Evolutionary conservation across 805 yeast species (phyloP).

Genomic region (Starmerella stigmatis): DNA sequence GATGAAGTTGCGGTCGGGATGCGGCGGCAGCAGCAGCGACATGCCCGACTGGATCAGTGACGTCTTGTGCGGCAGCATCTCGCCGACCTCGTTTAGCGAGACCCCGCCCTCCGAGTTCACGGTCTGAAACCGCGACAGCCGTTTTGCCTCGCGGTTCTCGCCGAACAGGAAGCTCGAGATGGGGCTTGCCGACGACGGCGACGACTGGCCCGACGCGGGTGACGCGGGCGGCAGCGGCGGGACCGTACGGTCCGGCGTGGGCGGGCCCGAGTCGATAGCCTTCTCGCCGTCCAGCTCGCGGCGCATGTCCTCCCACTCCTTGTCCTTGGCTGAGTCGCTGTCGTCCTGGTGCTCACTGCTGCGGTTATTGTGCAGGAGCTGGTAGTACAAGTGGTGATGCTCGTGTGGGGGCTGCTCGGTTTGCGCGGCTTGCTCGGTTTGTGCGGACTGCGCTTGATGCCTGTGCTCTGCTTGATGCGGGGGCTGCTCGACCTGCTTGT

Average conservation of each 20-base stretch:
- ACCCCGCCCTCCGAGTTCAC: not conserved
- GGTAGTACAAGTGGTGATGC: too few relatives aligned
- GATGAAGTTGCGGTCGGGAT: constrained; percentile 59
- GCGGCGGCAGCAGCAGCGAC: constrained; percentile 65
- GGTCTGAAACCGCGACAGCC: constrained; percentile 11
- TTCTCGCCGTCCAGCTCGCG: too few relatives aligned
- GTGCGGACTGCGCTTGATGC: too few relatives aligned
- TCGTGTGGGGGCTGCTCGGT: too few relatives aligned
- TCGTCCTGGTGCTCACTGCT: too few relatives aligned
- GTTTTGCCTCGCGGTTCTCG: not conserved
- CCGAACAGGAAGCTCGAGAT: constrained; percentile 14
- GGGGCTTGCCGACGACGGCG: not conserved
- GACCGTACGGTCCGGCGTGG: too few relatives aligned
- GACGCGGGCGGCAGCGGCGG: not conserved
- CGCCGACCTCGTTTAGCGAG: constrained; percentile 12
- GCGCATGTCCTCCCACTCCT: too few relatives aligned
- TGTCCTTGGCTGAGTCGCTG: too few relatives aligned
- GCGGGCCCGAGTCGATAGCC: too few relatives aligned
- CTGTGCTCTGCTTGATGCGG: not conserved
- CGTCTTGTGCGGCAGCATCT: constrained; percentile 37
- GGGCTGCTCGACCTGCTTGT: not conserved
- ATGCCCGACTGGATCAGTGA: constrained; percentile 72
- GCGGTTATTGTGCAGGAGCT: too few relatives aligned
- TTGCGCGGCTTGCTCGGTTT: too few relatives aligned
- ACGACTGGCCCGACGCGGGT: not conserved